Percentiles rank a stretch among this genome's conserved stretches.
phyloP scores from a whole-genome alignment of 2,329 filamentous ascomycete species.

The Colletotrichum trifolii region DNA sequence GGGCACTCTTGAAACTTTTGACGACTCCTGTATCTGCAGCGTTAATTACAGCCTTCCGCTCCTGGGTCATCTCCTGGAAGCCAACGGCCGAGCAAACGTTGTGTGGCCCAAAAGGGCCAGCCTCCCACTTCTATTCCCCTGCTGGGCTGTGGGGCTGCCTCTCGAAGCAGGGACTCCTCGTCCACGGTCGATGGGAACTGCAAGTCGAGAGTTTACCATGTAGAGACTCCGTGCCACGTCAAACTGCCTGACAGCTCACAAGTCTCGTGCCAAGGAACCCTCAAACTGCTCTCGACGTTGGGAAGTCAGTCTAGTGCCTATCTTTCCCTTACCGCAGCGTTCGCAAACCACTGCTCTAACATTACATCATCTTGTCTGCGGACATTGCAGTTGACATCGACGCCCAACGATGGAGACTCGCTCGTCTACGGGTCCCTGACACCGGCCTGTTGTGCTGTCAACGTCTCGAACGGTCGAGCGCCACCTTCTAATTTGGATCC shows the following conservation, averaged over 20 bases:
- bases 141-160: no score
- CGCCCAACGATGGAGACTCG: conserved; percentile 21
- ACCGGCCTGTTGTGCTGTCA: conserved; percentile 8
- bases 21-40: conserved; percentile 8
- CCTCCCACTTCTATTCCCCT: neutral
- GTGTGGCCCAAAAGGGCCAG: conserved; percentile 4
- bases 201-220: neutral
- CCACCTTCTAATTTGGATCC: conserved; percentile 13
- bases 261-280: neutral
- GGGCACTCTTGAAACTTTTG: conserved; percentile 4
- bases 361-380: no score
- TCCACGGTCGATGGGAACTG: neutral
- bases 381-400: neutral
- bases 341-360: no score
- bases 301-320: no score
- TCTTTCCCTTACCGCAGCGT: no score
- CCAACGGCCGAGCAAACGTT: neutral
- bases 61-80: neutral
- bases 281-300: neutral
- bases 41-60: conserved; percentile 6
- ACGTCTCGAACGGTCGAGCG: conserved; percentile 14
- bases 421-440: conserved; percentile 18
- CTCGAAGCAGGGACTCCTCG: conserved; percentile 1
- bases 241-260: conserved; percentile 13
- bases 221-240: conserved; percentile 15